Evolutionary conservation across 805 yeast species (phyloP).

Genomic region (Candida coquimbonensis): DNA sequence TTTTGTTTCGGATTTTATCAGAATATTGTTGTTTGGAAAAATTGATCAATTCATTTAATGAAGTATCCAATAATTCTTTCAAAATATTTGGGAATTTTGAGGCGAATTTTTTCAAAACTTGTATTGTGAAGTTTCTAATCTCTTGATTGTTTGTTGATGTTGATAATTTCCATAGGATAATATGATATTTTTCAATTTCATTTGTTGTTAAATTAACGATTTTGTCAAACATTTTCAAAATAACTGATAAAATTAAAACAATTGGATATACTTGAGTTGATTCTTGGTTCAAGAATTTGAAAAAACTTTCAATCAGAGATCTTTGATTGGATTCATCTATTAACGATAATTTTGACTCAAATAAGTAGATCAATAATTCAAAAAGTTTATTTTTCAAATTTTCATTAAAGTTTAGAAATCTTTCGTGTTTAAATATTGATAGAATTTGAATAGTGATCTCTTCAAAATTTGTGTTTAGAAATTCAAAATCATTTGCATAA

Average conservation of each 20-base stretch:
- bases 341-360: conserved; percentile 19
- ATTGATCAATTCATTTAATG: conserved; percentile 29
- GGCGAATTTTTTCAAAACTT: conserved; percentile 28
- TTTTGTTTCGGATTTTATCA: conserved; percentile 22
- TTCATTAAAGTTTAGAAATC: conserved; percentile 14
- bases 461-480: conserved; percentile 23
- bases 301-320: conserved; percentile 22
- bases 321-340: conserved; percentile 30
- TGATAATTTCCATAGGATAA: conserved; percentile 30
- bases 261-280: conserved; percentile 1
- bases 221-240: conserved; percentile 25
- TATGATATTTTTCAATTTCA: conserved; percentile 21
- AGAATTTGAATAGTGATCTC: conserved; percentile 19
- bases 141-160: conserved; percentile 32
- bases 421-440: conserved; percentile 22
- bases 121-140: conserved; percentile 35
- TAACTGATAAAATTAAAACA: conserved; percentile 16
- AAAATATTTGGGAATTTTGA: conserved; percentile 29
- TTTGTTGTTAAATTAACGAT: conserved; percentile 16
- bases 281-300: conserved; percentile 8
- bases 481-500: conserved; percentile 21
- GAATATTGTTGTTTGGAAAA: conserved; percentile 23
- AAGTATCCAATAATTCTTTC: conserved; percentile 28
- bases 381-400: conserved; percentile 14
- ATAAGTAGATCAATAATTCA: conserved; percentile 18